Conservation (phyloP, 1,284 basidiomycete genomes). For the Dichomitus squalens region DNA sequence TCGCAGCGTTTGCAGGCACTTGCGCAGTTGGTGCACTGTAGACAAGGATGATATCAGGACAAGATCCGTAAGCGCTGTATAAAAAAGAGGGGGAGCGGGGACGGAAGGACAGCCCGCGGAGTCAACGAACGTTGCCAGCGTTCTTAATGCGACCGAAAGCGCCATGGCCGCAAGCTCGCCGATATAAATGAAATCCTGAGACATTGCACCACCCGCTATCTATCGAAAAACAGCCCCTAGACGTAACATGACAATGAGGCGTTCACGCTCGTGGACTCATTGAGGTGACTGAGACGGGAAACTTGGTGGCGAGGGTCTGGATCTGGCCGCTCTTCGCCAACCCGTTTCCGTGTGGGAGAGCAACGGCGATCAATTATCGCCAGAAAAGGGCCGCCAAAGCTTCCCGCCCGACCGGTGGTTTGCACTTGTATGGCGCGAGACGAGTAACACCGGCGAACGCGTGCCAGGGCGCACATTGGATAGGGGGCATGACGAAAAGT, state of each 20-base stretch:
- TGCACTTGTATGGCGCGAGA: constrained; percentile 6
- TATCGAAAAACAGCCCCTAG: background rate
- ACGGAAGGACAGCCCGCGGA: background rate
- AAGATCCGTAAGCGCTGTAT: background rate
- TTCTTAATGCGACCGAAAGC: constrained; percentile 1
- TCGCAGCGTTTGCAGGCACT: constrained; percentile 87
- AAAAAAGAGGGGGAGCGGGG: background rate
- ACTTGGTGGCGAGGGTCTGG: background rate
- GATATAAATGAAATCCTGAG: background rate
- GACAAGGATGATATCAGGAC: background rate
- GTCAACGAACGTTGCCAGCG: background rate
- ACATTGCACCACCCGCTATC: background rate
- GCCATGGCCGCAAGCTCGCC: background rate
- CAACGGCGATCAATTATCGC: background rate
- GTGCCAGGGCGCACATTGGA: background rate
- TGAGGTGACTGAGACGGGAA: background rate
- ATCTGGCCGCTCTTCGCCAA: background rate
- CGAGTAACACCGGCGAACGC: constrained; percentile 14
- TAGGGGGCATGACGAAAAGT: constrained; percentile 7
- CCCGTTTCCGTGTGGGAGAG: background rate
- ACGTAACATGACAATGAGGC: background rate
- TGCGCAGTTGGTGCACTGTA: constrained; percentile 82
- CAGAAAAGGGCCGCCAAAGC: background rate
- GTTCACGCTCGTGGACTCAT: background rate
- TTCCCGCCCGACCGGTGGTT: constrained; percentile 15